phyloP scores from a whole-genome alignment of 2,329 filamentous ascomycete genomes.

The Beauveria sp. region DNA sequence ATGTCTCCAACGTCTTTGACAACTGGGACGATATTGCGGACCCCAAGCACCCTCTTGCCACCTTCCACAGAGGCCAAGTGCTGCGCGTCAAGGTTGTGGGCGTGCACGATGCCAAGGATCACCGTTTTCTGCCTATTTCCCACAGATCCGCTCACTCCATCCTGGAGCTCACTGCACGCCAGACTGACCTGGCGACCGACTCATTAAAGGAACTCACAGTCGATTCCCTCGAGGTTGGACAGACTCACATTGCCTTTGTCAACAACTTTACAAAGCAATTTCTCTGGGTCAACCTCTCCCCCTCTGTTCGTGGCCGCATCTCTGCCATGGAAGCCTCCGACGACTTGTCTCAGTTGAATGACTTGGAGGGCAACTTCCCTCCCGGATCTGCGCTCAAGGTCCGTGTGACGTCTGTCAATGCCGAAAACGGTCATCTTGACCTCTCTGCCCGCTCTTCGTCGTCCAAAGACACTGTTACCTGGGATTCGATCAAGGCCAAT shows the following conservation, averaged over 20 bases:
- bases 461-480: slow-evolving; percentile 43
- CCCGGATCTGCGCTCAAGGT: slow-evolving; percentile 82
- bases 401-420: slow-evolving; percentile 67
- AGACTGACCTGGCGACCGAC: slow-evolving; percentile 49
- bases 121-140: slow-evolving; percentile 84
- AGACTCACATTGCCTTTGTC: slow-evolving; percentile 72
- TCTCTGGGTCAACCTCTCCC: slow-evolving; percentile 86
- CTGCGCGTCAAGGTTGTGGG: slow-evolving; percentile 74
- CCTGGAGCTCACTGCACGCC: slow-evolving; percentile 80
- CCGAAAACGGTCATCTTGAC: slow-evolving; percentile 68
- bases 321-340: slow-evolving; percentile 78
- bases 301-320: slow-evolving; percentile 78
- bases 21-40: slow-evolving; percentile 79
- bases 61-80: slow-evolving; percentile 64
- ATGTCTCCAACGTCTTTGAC: slow-evolving; percentile 86
- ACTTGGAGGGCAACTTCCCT: slow-evolving; percentile 75
- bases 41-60: slow-evolving; percentile 66
- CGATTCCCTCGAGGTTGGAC: slow-evolving; percentile 63
- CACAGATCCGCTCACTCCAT: slow-evolving; percentile 77
- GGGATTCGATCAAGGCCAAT: slow-evolving; percentile 66
- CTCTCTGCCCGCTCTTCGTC: slow-evolving; percentile 66
- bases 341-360: slow-evolving; percentile 69
- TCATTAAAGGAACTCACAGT: slow-evolving; percentile 52
- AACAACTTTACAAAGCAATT: slow-evolving; percentile 79
- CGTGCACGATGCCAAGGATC: slow-evolving; percentile 81